These are phyloP conservation scores for Skeletonema grethae DNA, from an alignment of 108 stramenopile genomes.

Conservation along the genomic window DNA sequence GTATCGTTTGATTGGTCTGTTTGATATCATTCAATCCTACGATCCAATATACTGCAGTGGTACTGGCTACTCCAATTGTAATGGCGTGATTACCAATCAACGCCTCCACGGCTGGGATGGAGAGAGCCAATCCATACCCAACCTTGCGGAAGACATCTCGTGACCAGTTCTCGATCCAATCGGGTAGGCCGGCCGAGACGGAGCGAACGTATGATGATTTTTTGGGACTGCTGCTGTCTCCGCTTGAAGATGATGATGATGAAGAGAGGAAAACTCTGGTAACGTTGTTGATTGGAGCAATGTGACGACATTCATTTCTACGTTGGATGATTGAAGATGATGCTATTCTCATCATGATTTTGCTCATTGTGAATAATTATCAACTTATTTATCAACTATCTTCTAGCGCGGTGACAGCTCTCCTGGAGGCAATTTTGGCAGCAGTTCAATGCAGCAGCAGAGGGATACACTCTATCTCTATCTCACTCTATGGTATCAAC, in stretches of 20 bases:
- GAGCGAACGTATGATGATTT: slow-evolving; percentile 7
- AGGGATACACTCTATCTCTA: too few species aligned
- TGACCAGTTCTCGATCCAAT: slow-evolving; percentile 70
- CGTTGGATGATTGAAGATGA: too few species aligned
- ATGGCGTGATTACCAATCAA: slow-evolving; percentile 5
- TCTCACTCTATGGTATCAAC: too few species aligned
- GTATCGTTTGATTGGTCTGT: slow-evolving; percentile 72
- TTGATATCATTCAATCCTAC: slow-evolving; percentile 73
- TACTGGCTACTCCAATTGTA: slow-evolving; percentile 23
- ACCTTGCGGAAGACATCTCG: slow-evolving; percentile 56
- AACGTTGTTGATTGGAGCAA: not conserved
- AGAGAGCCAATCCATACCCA: slow-evolving; percentile 54
- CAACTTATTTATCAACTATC: too few species aligned
- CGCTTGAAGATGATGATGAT: not conserved
- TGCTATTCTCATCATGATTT: not conserved
- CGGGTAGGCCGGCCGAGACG: slow-evolving; percentile 42
- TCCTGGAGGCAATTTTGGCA: too few species aligned
- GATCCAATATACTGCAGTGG: slow-evolving; percentile 72
- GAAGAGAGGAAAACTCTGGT: not conserved
- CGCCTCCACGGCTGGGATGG: slow-evolving; percentile 7
- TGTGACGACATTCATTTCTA: not conserved
- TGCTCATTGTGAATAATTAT: too few species aligned
- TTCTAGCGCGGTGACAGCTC: too few species aligned
- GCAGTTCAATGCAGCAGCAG: too few species aligned
- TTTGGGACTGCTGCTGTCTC: not conserved